A percentile compares a stretch with the other conserved stretches of the same genome.
These are phyloP conservation scores for Ceriops decandra DNA, from an alignment of 345 rosid species.

Conservation along the genomic window DNA sequence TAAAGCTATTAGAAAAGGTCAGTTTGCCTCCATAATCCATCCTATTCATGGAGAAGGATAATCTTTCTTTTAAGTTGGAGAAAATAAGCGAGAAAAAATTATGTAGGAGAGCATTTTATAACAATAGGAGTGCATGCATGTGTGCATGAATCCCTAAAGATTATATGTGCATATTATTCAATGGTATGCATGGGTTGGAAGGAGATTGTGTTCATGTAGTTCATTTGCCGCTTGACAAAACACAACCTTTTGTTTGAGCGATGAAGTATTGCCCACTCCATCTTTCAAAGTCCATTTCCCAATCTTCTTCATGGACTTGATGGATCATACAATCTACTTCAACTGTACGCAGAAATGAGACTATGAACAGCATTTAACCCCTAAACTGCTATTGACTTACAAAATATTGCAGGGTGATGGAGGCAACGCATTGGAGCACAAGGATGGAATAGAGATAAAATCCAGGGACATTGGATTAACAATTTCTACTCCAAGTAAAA, in stretches of 20 bases:
- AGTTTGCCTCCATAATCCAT: conserved; percentile 20
- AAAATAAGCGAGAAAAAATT: neutral
- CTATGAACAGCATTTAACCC: too few relatives aligned
- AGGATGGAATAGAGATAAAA: conserved; percentile 49
- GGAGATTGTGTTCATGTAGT: neutral
- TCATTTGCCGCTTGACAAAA: too few relatives aligned
- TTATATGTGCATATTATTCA: neutral
- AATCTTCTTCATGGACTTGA: too few relatives aligned
- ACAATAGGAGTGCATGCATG: neutral
- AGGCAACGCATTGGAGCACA: conserved; percentile 12
- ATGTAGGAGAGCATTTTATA: neutral
- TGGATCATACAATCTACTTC: too few relatives aligned
- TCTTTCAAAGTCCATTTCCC: too few relatives aligned
- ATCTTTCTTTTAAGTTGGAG: neutral
- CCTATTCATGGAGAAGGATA: neutral
- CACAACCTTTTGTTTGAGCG: too few relatives aligned
- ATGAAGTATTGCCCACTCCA: too few relatives aligned
- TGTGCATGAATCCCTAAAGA: neutral
- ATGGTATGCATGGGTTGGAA: neutral
- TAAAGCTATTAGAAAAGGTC: conserved; percentile 55
- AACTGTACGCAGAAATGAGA: too few relatives aligned
- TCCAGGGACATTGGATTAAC: conserved; percentile 64
- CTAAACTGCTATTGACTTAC: neutral
- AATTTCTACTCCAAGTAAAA: conserved; percentile 55
- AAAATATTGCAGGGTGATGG: conserved; percentile 34